Conservation (phyloP, 805 yeast species). For the Candida piceae region DNA sequence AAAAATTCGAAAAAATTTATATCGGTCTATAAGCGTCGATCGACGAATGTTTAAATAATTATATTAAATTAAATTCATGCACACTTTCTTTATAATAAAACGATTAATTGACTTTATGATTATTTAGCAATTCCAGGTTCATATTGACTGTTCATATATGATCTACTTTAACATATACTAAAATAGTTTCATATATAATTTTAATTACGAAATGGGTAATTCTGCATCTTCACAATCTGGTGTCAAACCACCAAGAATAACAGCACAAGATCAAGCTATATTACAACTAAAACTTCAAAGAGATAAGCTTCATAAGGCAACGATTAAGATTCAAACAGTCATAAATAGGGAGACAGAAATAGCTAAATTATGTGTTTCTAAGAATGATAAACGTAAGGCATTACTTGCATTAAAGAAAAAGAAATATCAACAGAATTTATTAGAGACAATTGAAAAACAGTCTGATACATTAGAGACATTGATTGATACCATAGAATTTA, state of each 20-base stretch:
- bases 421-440: slow-evolving; percentile 75
- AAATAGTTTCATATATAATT: no score
- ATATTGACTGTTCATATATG: no score
- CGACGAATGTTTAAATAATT: not conserved
- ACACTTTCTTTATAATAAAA: no score
- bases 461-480: slow-evolving; percentile 73
- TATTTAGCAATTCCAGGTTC: no score
- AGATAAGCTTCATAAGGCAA: slow-evolving; percentile 76
- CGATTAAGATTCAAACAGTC: slow-evolving; percentile 49
- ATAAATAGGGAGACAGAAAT: slow-evolving; percentile 56
- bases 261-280: slow-evolving; percentile 81
- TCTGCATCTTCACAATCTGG: slow-evolving; percentile 16
- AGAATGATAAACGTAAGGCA: slow-evolving; percentile 56
- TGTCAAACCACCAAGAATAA: slow-evolving; percentile 53
- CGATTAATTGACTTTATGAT: no score
- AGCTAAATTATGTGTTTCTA: slow-evolving; percentile 50
- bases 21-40: not conserved
- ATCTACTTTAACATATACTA: no score
- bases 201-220: slow-evolving; percentile 33
- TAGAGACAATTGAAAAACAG: slow-evolving; percentile 70
- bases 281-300: slow-evolving; percentile 83
- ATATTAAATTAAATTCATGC: no score
- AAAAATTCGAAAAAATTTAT: not conserved
- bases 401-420: slow-evolving; percentile 66
- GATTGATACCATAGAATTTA: slow-evolving; percentile 80